These are phyloP conservation scores for Rubia peregrina DNA, from an alignment of 305 asterid species.

Conservation along the genomic window DNA sequence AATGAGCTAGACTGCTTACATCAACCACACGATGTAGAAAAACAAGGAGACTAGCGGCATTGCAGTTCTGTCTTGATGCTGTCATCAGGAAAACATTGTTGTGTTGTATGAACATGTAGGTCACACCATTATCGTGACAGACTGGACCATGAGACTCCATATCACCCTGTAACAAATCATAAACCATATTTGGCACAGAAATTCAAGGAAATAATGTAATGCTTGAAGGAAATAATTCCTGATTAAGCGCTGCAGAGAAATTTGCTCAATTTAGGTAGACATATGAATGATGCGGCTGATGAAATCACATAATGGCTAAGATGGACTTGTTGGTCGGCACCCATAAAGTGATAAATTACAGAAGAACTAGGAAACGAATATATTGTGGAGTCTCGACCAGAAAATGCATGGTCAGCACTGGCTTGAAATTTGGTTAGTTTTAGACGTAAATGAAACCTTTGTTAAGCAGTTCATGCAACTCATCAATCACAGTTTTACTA, in stretches of 20 bases:
- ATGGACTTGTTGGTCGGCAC: not conserved
- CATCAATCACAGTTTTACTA: not conserved
- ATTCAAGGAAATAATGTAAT: not conserved
- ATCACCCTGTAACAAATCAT: constrained; percentile 52
- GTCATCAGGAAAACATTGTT: constrained; percentile 89
- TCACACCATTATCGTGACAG: constrained; percentile 71
- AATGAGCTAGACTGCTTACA: constrained; percentile 48
- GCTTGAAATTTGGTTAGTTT: not conserved
- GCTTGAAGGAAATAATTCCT: not conserved
- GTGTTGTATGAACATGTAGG: constrained; percentile 94
- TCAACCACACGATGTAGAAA: constrained; percentile 92
- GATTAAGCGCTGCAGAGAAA: not conserved
- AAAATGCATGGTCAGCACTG: not conserved
- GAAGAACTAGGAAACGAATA: not conserved
- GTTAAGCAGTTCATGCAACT: not conserved
- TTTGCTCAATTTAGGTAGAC: not conserved
- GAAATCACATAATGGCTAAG: not conserved
- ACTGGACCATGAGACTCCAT: constrained; percentile 85
- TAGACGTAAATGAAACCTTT: not conserved
- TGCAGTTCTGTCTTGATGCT: constrained; percentile 88
- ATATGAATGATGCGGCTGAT: not conserved
- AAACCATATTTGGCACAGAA: constrained; percentile 6
- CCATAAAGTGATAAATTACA: not conserved
- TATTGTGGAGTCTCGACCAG: not conserved
- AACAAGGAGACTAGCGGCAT: constrained; percentile 87